Evolutionary conservation across 495 filamentous ascomycete genomes (phyloP), one percentile per base, ranked within the genome.

Genomic region (Xylaria flabelliformis): DNA sequence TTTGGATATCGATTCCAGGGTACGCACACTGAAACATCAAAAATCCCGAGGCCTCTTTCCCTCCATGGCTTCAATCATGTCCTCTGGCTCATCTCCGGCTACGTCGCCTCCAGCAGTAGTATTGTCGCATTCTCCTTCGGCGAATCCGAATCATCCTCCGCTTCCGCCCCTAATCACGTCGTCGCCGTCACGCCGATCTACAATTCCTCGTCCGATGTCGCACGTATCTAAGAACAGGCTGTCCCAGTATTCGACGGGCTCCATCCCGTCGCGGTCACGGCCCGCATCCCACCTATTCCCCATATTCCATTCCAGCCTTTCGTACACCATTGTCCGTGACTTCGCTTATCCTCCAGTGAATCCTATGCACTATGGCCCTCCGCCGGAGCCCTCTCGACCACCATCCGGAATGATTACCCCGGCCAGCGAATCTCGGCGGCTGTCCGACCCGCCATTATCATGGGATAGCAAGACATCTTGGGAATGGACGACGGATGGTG

Each of bases 351-450:
- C 93, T 7, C 74, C 88, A 17, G 85, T 85, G 24, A 93, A 98
- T 78, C 94, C 93, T 17, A 83, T 97, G 75, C 95, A 98, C 85
- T 98, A 98, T 85, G 96, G 96, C 32, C 94, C 96, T 36, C 92
- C 93, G 1, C 88, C 89, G n/a, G 90, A 93, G 74, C 82, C 88
- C n/a, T 90, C 89, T 21, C 84, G 83, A 68, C 85, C 88, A 19
- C 85, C 87, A 8, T 97, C 94, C 12, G 91, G 90, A 41, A 87
- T 92, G 71, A 94, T 93, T 1, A 97, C 96, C 4, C 95, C 97
- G 6, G 90, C 87, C 36, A 97, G 93, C 81, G 96, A 95, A 79
- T 84, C 88, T 61, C 88, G 93, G 64, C 86, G 94, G 71, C 81
- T 97, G 34, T 97, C 94, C 12, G 95, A 97, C 76, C 92, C 93